A percentile compares a stretch with the other conserved stretches of the same genome.
Evolutionary conservation across 805 yeast genomes (phyloP).

Genomic region (Schwanniomyces pseudopolymorphus): DNA sequence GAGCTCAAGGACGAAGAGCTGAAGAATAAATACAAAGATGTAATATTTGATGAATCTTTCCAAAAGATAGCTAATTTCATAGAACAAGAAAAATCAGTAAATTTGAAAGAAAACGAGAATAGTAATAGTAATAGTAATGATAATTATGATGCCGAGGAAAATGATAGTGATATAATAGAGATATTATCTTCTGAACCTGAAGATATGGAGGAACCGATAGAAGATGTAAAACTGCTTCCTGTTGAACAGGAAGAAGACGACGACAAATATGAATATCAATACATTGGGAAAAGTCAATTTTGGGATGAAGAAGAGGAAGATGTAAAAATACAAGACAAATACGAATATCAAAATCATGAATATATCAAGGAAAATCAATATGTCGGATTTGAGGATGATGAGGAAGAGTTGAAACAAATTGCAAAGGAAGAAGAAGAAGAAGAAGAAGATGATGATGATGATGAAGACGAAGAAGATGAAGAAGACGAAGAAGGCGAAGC

Average conservation of each 20-base stretch:
- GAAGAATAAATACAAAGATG: constrained; percentile 19
- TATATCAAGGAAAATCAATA: constrained; percentile 34
- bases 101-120: constrained; percentile 4
- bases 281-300: constrained; percentile 3
- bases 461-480: constrained; percentile 4
- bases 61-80: constrained; percentile 18
- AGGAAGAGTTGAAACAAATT: no score
- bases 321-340: constrained; percentile 1
- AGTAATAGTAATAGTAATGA: constrained; percentile 44
- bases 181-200: constrained; percentile 23
- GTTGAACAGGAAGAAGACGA: no score
- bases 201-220: constrained; percentile 23
- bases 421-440: constrained; percentile 10
- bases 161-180: constrained; percentile 49
- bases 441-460: constrained; percentile 6
- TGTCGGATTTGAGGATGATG: constrained; percentile 48
- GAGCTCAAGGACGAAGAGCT: constrained; percentile 16
- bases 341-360: constrained; percentile 7
- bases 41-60: constrained; percentile 25
- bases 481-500: constrained; percentile 47
- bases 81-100: constrained; percentile 45
- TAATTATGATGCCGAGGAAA: constrained; percentile 29
- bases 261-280: no score
- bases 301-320: constrained; percentile 4
- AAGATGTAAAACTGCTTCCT: constrained; percentile 46